Evolutionary conservation across 345 rosid genomes (phyloP), one percentile per base, ranked within the genome.

Genomic region (Salix koriyanagi): DNA sequence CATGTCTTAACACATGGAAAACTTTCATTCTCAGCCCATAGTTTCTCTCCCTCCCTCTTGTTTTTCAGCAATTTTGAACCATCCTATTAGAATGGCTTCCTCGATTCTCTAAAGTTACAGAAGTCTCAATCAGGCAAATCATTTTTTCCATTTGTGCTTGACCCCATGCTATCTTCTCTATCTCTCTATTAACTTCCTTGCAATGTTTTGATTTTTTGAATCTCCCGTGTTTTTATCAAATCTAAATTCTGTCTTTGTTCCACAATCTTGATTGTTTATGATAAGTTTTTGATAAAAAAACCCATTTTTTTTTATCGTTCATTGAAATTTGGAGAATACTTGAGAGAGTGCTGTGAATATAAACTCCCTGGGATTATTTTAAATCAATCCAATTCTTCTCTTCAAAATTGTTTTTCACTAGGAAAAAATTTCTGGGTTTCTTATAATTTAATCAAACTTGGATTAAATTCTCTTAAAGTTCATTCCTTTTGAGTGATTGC

Each of bases 361-460:
- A 16, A 36, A 26, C 32, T 18, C 7, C 7, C n/a, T 41, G 21
- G 18, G 50, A 50, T 32, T 66, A 8, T 39, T 5, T 25, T 52
- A 6, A 56, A 58, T 23, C 11, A 50, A 25, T 44, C 23, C 15
- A 26, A 18, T 25, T 54, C 58, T 23, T 21, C 36, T 66, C 7
- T 18, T 52, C 46, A 13, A 32, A 44, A 70, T 62, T 6, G 0
- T 30, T 18, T 0, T 15, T 28, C 16, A 23, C 46, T 26, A n/a
- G 48, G 68, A 25, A 72, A 72, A 44, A 69, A 62, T 71, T 44
- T 76, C 71, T 73, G 83, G 80, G 77, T 75, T 25, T 71, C 28
- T 19, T 37, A 48, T 21, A 74, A 74, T 56, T 48, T 67, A 42
- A n/a, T 23, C 11, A 32, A 39, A 65, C 39, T 69, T 48, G 19